Conservation (phyloP, 805 yeast species). For the Suhomyces pyralidae region DNA sequence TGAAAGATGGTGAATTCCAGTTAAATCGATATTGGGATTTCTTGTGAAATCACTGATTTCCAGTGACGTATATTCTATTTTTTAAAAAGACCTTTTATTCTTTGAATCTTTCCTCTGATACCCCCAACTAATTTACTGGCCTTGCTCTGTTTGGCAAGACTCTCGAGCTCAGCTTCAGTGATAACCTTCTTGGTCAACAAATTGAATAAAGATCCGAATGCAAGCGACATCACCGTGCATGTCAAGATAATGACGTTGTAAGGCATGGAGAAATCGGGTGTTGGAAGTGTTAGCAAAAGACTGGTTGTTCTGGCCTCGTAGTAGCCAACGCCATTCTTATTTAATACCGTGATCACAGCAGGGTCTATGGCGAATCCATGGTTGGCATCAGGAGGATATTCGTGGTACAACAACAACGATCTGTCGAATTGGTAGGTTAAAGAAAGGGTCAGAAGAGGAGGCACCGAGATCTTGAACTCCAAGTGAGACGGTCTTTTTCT, state of each 20-base stretch:
- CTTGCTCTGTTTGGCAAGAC: constrained; percentile 12
- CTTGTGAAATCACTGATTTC: background rate
- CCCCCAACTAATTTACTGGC: background rate
- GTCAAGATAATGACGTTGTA: constrained; percentile 93
- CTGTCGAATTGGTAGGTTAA: constrained; percentile 82
- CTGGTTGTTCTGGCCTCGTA: constrained; percentile 79
- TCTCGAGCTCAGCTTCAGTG: constrained; percentile 67
- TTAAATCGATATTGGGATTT: too few species aligned
- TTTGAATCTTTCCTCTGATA: constrained; percentile 1
- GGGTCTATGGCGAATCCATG: constrained; percentile 96
- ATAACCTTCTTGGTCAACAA: constrained; percentile 70
- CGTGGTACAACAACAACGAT: constrained; percentile 76
- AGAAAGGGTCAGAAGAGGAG: constrained; percentile 58
- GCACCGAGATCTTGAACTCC: constrained; percentile 64
- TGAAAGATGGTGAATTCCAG: too few species aligned
- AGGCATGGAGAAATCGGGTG: constrained; percentile 99
- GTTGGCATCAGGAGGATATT: constrained; percentile 99
- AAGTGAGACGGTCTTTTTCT: constrained; percentile 78
- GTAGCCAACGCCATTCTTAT: constrained; percentile 13
- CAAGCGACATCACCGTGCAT: constrained; percentile 87
- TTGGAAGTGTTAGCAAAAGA: constrained; percentile 80
- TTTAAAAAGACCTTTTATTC: constrained; percentile 4
- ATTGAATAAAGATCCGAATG: constrained; percentile 85
- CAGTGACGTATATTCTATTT: background rate
- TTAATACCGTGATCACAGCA: constrained; percentile 65